phyloP scores from a whole-genome alignment of 768 basidiomycete genomes.

The Agrocybe chaxingu region DNA sequence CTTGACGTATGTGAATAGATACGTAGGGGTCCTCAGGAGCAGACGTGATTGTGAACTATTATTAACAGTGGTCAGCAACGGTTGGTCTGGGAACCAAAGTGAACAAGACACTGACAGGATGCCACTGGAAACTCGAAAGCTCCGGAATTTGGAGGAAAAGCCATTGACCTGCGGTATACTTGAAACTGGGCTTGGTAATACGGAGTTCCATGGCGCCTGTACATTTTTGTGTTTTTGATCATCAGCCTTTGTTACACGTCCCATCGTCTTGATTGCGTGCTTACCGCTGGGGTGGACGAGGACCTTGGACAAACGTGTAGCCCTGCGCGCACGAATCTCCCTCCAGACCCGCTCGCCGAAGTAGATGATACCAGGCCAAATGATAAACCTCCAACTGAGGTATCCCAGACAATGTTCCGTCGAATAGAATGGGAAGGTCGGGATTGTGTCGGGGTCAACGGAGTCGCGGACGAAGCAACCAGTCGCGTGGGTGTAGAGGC shows the following conservation, averaged over 20 bases:
- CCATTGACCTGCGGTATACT: constrained; percentile 91
- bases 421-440: constrained; percentile 83
- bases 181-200: constrained; percentile 88
- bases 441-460: constrained; percentile 64
- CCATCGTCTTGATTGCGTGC: constrained; percentile 16
- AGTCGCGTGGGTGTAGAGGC: constrained; percentile 84
- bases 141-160: constrained; percentile 88
- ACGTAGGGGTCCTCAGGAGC: constrained; percentile 94
- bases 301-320: constrained; percentile 81
- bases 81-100: neutral
- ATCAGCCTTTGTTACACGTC: neutral
- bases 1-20: constrained; percentile 90
- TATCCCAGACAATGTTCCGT: constrained; percentile 90
- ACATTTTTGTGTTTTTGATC: constrained; percentile 6
- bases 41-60: constrained; percentile 90
- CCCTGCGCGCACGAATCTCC: constrained; percentile 74
- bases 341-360: constrained; percentile 84
- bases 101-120: constrained; percentile 69
- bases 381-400: constrained; percentile 84
- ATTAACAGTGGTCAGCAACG: constrained; percentile 11
- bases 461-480: constrained; percentile 94
- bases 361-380: constrained; percentile 91
- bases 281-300: constrained; percentile 85
- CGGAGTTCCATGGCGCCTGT: constrained; percentile 90
- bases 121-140: constrained; percentile 84